Percentiles rank a stretch among this genome's conserved stretches.
Conservation (phyloP, 106 monocot species). For the Dendrobium officinale region DNA sequence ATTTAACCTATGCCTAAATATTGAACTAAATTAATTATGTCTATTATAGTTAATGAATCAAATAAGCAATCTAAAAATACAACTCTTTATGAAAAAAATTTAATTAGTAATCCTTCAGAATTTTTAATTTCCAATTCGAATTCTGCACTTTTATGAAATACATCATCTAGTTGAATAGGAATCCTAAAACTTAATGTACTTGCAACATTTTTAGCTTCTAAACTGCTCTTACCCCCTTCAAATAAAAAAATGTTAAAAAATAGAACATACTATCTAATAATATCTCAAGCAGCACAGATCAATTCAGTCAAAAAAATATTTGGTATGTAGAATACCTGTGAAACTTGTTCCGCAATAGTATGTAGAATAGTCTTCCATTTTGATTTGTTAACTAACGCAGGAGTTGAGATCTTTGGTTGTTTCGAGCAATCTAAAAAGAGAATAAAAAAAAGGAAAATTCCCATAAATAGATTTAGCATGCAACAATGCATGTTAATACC, state of each 20-base stretch:
- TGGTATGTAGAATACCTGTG: constrained; percentile 48
- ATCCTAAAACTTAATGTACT: no score
- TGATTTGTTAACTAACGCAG: constrained; percentile 43
- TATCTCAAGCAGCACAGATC: not conserved
- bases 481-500: not conserved
- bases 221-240: not conserved
- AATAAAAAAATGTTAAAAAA: not conserved
- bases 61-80: no score
- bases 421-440: constrained; percentile 39
- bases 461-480: not conserved
- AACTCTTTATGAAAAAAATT: no score
- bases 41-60: no score
- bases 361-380: constrained; percentile 71
- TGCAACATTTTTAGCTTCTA: not conserved
- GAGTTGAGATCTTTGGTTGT: constrained; percentile 42
- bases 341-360: constrained; percentile 86
- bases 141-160: no score
- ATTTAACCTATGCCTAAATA: no score
- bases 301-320: not conserved
- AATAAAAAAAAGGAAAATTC: not conserved
- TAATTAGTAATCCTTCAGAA: no score
- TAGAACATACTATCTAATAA: not conserved
- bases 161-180: no score
- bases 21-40: no score
- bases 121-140: no score